Conservation (phyloP, 1,284 basidiomycete species). For the Cystodermella granulosa region DNA sequence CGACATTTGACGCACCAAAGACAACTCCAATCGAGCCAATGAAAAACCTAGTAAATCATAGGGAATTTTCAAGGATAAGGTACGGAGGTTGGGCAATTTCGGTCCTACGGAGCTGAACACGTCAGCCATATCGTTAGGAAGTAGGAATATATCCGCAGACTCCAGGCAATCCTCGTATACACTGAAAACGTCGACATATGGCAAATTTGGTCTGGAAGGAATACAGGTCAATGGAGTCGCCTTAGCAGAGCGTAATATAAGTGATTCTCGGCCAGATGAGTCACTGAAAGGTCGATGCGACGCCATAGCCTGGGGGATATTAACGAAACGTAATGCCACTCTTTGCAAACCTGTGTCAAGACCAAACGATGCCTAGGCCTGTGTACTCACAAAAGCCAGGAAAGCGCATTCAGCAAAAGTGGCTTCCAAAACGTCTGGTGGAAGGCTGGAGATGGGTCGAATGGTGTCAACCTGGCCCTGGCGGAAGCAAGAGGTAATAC, state of each 20-base stretch:
- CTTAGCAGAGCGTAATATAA: conserved; percentile 32
- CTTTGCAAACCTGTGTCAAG: conserved; percentile 38
- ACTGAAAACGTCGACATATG: conserved; percentile 21
- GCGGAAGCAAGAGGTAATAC: too few relatives aligned
- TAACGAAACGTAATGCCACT: conserved; percentile 33
- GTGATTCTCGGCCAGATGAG: conserved; percentile 29
- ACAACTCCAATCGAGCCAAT: conserved; percentile 25
- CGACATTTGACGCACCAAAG: conserved; percentile 26
- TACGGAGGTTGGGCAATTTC: conserved; percentile 22
- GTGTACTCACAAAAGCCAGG: conserved; percentile 29
- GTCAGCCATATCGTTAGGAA: conserved; percentile 28
- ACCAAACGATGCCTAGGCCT: conserved; percentile 30
- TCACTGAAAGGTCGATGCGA: conserved; percentile 33
- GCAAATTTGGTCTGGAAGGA: conserved; percentile 25
- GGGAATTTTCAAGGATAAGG: conserved; percentile 31
- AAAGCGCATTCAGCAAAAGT: conserved; percentile 36
- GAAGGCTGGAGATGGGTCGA: conserved; percentile 30
- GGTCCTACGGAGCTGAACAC: conserved; percentile 28
- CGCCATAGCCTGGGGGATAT: conserved; percentile 38
- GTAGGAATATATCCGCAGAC: conserved; percentile 34
- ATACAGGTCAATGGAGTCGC: conserved; percentile 31
- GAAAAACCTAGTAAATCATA: conserved; percentile 23
- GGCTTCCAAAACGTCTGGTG: conserved; percentile 35
- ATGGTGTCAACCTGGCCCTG: too few relatives aligned
- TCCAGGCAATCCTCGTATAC: conserved; percentile 26